These are phyloP conservation scores for Chrysopogon serrulatus DNA, from an alignment of 176 grass and related monocot genomes.

Conservation along the genomic window DNA sequence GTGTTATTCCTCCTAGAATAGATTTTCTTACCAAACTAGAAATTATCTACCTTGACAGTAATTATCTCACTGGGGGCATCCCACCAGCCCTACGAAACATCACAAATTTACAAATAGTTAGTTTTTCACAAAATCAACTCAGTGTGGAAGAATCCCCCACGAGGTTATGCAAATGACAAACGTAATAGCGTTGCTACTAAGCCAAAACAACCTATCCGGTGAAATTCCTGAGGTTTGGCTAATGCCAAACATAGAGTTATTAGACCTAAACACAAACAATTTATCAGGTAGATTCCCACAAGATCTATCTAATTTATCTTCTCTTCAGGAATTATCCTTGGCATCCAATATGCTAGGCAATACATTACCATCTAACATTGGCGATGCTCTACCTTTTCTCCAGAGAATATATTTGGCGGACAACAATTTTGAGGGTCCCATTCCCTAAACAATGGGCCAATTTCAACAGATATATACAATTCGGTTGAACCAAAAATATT, in stretches of 20 bases:
- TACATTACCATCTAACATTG: constrained; percentile 5
- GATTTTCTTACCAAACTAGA: not conserved
- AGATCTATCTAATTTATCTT: not conserved
- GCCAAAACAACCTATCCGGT: not conserved
- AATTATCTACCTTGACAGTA: not conserved
- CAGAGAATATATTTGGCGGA: not conserved
- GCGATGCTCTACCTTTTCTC: constrained; percentile 14
- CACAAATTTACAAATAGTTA: not conserved
- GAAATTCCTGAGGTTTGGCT: not conserved
- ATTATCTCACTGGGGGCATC: constrained; percentile 17
- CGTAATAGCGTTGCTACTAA: rapidly evolving
- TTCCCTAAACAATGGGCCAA: too few species aligned
- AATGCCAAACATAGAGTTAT: too few species aligned
- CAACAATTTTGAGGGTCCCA: not conserved
- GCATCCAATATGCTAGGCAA: not conserved
- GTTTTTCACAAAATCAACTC: not conserved
- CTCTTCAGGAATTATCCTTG: not conserved
- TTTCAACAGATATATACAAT: too few species aligned
- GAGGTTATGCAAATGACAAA: not conserved
- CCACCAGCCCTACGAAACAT: constrained; percentile 1
- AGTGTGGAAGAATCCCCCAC: not conserved
- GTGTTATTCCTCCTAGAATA: constrained; percentile 10
- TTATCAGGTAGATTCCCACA: not conserved
- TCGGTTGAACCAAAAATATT: too few species aligned
- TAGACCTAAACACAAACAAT: too few species aligned